Conservation (phyloP, 345 rosid species). For the Ceriops tagal region DNA sequence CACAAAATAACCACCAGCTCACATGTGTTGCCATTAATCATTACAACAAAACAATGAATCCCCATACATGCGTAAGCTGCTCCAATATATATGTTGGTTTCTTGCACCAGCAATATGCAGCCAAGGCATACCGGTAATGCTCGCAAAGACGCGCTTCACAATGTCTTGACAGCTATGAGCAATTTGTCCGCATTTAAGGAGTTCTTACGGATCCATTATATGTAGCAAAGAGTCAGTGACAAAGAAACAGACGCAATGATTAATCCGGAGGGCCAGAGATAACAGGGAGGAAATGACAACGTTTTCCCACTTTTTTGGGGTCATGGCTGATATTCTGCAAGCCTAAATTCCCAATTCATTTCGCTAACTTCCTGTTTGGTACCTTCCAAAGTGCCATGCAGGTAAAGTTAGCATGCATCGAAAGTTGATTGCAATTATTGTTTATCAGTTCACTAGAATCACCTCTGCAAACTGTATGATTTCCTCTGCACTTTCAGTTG, state of each 20-base stretch:
- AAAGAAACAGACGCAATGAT: background rate
- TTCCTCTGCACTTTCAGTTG: too few species aligned
- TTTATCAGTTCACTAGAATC: too few species aligned
- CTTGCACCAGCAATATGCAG: constrained; percentile 14
- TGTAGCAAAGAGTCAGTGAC: background rate
- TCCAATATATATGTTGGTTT: constrained; percentile 21
- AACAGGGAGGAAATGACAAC: too few species aligned
- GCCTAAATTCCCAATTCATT: too few species aligned
- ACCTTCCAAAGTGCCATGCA: too few species aligned
- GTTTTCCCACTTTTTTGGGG: too few species aligned
- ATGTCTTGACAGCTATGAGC: constrained; percentile 37
- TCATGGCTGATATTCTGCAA: too few species aligned
- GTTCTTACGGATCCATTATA: background rate
- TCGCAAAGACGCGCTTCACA: constrained; percentile 14
- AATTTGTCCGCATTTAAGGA: constrained; percentile 21
- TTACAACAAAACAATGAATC: constrained; percentile 35
- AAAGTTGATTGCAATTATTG: too few species aligned
- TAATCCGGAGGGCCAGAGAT: background rate
- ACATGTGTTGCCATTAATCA: constrained; percentile 31
- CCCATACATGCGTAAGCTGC: constrained; percentile 10
- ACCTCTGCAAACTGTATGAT: too few species aligned
- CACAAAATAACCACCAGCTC: constrained; percentile 29
- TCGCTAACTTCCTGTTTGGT: too few species aligned
- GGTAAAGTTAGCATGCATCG: too few species aligned
- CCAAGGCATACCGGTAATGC: constrained; percentile 9